A percentile compares a stretch with the other conserved stretches of the same genome.
Evolutionary conservation across 768 basidiomycete species (phyloP).

Genomic region (Boletus insuetus): DNA sequence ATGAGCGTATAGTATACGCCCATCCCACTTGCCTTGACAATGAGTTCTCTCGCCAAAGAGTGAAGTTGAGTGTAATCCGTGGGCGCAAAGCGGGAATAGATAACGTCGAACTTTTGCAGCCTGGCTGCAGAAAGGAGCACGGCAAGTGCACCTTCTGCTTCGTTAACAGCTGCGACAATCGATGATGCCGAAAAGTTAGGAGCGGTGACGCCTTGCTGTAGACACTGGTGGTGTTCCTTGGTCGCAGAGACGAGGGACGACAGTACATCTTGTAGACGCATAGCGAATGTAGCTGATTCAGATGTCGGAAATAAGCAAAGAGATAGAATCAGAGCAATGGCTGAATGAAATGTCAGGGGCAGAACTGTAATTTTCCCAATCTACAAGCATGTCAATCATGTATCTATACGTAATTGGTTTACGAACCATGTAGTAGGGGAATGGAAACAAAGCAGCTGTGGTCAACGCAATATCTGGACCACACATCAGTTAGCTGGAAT

Average conservation of each 20-base stretch:
- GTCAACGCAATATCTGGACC: conserved; percentile 56
- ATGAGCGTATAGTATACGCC: conserved; percentile 58
- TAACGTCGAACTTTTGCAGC: conserved; percentile 56
- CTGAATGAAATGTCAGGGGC: conserved; percentile 59
- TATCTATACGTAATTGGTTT: neutral
- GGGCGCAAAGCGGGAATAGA: conserved; percentile 58
- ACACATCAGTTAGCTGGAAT: neutral
- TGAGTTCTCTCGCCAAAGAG: conserved; percentile 45
- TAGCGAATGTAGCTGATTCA: conserved; percentile 57
- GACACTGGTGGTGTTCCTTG: conserved; percentile 43
- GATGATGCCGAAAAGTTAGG: conserved; percentile 31
- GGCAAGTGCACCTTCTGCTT: conserved; percentile 49
- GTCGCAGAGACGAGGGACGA: conserved; percentile 46
- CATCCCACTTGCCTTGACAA: conserved; percentile 59
- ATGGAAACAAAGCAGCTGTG: conserved; percentile 60
- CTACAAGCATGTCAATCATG: conserved; percentile 24
- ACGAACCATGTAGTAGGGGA: conserved; percentile 53
- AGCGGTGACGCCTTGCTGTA: conserved; percentile 40
- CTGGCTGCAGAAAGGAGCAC: conserved; percentile 50
- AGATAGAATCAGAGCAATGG: conserved; percentile 49
- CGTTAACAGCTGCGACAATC: conserved; percentile 32
- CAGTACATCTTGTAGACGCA: conserved; percentile 45
- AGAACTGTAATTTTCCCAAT: conserved; percentile 53
- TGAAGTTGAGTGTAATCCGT: conserved; percentile 55
- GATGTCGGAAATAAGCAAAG: conserved; percentile 61